Conservation (phyloP, 2,329 filamentous ascomycete genomes). For the Aspergillus floridensis region DNA sequence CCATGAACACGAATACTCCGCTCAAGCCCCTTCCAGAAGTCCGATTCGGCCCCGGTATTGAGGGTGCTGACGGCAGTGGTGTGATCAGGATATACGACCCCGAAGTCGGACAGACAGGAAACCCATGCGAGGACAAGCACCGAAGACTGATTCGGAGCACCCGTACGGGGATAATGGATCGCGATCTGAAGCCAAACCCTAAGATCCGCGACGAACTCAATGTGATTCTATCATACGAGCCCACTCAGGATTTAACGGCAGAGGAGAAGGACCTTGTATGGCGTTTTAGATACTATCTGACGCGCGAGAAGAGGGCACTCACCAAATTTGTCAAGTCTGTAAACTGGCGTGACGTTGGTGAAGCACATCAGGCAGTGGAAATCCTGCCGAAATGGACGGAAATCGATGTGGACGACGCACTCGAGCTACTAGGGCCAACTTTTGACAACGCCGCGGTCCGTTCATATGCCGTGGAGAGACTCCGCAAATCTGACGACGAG, state of each 20-base stretch:
- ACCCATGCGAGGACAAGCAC: constrained; percentile 94
- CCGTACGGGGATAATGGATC: constrained; percentile 88
- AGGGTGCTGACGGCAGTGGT: constrained; percentile 57
- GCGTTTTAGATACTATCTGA: constrained; percentile 95
- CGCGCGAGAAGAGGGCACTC: constrained; percentile 83
- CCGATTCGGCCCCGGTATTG: constrained; percentile 85
- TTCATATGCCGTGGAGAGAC: constrained; percentile 86
- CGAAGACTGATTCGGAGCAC: constrained; percentile 86
- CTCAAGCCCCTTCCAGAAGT: constrained; percentile 83
- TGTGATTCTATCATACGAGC: constrained; percentile 84
- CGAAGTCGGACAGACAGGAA: constrained; percentile 83
- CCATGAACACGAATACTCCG: constrained; percentile 66
- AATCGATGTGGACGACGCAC: constrained; percentile 93
- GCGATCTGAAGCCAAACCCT: constrained; percentile 92
- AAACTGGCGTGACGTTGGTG: constrained; percentile 82
- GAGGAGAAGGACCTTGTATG: constrained; percentile 96
- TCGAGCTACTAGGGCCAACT: constrained; percentile 87
- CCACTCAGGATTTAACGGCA: constrained; percentile 79
- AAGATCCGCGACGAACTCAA: constrained; percentile 95
- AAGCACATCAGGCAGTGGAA: constrained; percentile 85
- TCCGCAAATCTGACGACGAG: constrained; percentile 88
- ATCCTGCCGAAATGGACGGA: constrained; percentile 91
- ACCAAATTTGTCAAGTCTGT: constrained; percentile 99
- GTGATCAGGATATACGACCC: constrained; percentile 89
- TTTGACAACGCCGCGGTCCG: constrained; percentile 87